Base-by-base conservation (phyloP, 495 filamentous ascomycete species). In the Sordaria brevicollis region DNA sequence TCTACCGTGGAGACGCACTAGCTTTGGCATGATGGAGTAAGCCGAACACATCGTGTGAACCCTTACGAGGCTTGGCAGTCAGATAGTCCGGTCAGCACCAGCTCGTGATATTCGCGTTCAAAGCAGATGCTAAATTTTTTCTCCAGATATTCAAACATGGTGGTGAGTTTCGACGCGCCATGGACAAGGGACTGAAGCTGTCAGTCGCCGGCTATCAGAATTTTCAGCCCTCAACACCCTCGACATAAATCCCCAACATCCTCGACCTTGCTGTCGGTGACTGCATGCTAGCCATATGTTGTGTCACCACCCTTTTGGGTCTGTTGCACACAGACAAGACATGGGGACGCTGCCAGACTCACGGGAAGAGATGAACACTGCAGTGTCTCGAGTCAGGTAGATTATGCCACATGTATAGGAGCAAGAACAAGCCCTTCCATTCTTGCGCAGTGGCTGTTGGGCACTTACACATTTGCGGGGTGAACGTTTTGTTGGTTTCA, bases 391-490 rank as follows among this genome's bases (percentile, higher is more conserved):
- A 15, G 68, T 37, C 65, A 36, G 68, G 43, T 35, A 70, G 68
- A 35, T 69, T n/a, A n/a, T 35, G 65, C 37, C 67, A 39, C 57
- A 35, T 65, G 71, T 72, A 67, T 62, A 39, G 69, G n/a, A 68
- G 34, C 6, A 67, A 35, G 29, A 38, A 21, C 34, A 19, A 49
- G 54, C 11, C 38, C 25, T 19, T 41, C n/a, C 34, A 3, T 35
- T 57, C 68, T 38, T 31, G 37, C 36, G 35, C 38, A 29, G 57
- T 71, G 49, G 71, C 69, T 71, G 71, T 73, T 73, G 71, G 71
- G 71, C 71, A 73, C 66, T 68, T 73, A 69, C 70, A 67, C 71
- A 69, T 73, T n/a, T 62, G 71, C 66, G 69, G 65, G 67, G 70
- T 70, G 34, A 54, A 33, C 21, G 11, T 65, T 54, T 71, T 62